Conservation (phyloP, 2,329 filamentous ascomycete species). For the Arachnopeziza araneosa region DNA sequence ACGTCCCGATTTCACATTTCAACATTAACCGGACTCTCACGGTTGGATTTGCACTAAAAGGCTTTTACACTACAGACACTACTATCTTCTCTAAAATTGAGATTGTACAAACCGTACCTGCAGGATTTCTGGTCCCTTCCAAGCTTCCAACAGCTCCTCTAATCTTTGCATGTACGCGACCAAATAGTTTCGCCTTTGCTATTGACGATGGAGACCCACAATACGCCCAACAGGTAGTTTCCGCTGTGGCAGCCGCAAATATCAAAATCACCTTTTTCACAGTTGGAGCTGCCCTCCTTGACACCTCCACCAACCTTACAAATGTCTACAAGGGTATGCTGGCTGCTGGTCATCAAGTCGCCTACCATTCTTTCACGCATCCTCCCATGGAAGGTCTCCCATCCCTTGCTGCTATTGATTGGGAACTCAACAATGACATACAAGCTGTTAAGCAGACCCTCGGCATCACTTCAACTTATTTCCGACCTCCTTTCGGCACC, state of each 20-base stretch:
- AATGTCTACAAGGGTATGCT: slow-evolving; percentile 60
- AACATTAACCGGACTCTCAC: slow-evolving; percentile 50
- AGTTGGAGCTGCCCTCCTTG: slow-evolving; percentile 56
- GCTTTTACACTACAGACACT: slow-evolving; percentile 52
- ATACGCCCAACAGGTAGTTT: slow-evolving; percentile 54
- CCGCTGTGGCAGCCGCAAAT: slow-evolving; percentile 52
- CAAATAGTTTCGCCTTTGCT: slow-evolving; percentile 66
- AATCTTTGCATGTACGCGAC: slow-evolving; percentile 58
- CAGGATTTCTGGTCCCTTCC: slow-evolving; percentile 44
- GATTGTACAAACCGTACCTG: slow-evolving; percentile 50
- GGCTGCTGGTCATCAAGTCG: slow-evolving; percentile 59
- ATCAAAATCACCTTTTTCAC: slow-evolving; percentile 69
- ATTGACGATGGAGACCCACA: slow-evolving; percentile 63
- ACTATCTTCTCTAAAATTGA: slow-evolving; percentile 53
- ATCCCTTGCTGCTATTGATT: slow-evolving; percentile 49
- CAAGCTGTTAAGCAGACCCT: slow-evolving; percentile 38
- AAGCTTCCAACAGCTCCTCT: slow-evolving; percentile 58
- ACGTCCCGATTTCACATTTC: slow-evolving; percentile 63
- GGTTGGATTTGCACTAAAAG: slow-evolving; percentile 57
- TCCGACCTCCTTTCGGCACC: slow-evolving; percentile 64
- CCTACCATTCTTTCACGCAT: slow-evolving; percentile 63
- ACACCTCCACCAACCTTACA: slow-evolving; percentile 54
- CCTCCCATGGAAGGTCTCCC: slow-evolving; percentile 58
- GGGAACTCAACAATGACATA: slow-evolving; percentile 55
- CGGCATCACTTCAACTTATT: slow-evolving; percentile 46